These are phyloP conservation scores for Lactarius indigo DNA, from an alignment of 768 basidiomycete species.

Conservation along the genomic window DNA sequence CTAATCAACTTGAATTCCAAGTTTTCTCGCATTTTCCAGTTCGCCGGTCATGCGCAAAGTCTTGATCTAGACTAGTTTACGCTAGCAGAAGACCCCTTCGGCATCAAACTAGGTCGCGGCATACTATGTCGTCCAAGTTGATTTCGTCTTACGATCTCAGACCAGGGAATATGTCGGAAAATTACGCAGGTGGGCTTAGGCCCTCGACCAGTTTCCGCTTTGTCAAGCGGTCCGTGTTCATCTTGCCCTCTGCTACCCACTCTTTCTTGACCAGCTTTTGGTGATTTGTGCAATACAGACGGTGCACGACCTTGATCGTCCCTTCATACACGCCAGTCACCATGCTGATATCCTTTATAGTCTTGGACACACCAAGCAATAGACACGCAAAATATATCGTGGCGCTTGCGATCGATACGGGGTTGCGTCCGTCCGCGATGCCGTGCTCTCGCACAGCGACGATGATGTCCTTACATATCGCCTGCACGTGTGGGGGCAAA, in stretches of 20 bases:
- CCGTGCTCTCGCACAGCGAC: slow-evolving; percentile 74
- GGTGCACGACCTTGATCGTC: slow-evolving; percentile 89
- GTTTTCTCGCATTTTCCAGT: too few relatives aligned
- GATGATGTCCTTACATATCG: slow-evolving; percentile 81
- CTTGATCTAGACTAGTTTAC: too few relatives aligned
- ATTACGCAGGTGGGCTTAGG: too few relatives aligned
- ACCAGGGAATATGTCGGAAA: too few relatives aligned
- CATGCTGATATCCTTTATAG: slow-evolving; percentile 78
- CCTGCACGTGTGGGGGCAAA: slow-evolving; percentile 76
- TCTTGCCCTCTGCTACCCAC: slow-evolving; percentile 80
- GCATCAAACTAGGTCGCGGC: too few relatives aligned
- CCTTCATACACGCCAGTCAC: slow-evolving; percentile 95
- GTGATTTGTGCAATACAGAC: slow-evolving; percentile 66
- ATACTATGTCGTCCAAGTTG: too few relatives aligned
- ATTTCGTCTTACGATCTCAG: too few relatives aligned
- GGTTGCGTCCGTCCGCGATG: slow-evolving; percentile 90
- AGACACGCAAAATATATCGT: slow-evolving; percentile 94
- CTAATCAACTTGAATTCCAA: too few relatives aligned
- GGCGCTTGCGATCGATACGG: slow-evolving; percentile 97
- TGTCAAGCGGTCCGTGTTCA: slow-evolving; percentile 39
- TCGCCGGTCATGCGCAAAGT: too few relatives aligned
- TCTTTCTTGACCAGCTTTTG: slow-evolving; percentile 81
- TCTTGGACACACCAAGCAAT: slow-evolving; percentile 70
- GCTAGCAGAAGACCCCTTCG: too few relatives aligned
- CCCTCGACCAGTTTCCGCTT: too few relatives aligned